Evolutionary conservation across 1,284 basidiomycete species (phyloP), one percentile per base, ranked within the genome.

Genomic region (Ustilago hordei): DNA sequence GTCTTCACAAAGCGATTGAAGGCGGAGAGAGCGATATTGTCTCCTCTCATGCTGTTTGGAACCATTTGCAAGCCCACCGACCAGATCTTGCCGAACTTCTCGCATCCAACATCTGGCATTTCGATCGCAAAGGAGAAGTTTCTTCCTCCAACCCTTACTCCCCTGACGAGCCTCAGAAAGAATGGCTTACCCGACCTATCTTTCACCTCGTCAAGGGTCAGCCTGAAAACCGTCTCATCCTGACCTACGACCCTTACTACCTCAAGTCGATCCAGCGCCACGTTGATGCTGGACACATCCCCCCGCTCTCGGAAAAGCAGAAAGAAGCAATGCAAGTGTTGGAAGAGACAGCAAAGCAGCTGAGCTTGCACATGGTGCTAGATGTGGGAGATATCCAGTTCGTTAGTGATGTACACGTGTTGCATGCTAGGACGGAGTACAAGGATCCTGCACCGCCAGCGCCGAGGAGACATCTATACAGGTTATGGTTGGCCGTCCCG

Each of bases 21-120:
- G 88, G 88, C 1, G 88, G 88, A 52, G 88, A 88, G 66, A 81
- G 77, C 31, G 87, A 88, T 73, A 87, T 88, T 45, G 87, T 86
- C 31, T 87, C 86, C 0, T 81, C 86, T 1, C 88, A 88, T 67
- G 70, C 85, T 28, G 68, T 88, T 11, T 88, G 86, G 86, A 88
- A 88, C 79, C 83, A 84, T 8, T 76, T 88, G 1, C 87, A 88
- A 76, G 69, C 64, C 3, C 81, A 87, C 50, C 82, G 87, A 15
- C 88, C 88, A 0, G 87, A 88, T 58, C 85, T 87, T 1, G 87
- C 87, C 38, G 66, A 87, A 64, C 62, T 84, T n/a, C 82, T 88
- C 11, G 73, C 80, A 1, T 47, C 45, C 59, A 79, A 79, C 62
- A 82, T 72, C 45, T 84, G 82, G 82, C 73, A 81, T 57, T 84